Evolutionary conservation across 495 filamentous ascomycete genomes (phyloP).

Genomic region (Penicillium bovifimosum): DNA sequence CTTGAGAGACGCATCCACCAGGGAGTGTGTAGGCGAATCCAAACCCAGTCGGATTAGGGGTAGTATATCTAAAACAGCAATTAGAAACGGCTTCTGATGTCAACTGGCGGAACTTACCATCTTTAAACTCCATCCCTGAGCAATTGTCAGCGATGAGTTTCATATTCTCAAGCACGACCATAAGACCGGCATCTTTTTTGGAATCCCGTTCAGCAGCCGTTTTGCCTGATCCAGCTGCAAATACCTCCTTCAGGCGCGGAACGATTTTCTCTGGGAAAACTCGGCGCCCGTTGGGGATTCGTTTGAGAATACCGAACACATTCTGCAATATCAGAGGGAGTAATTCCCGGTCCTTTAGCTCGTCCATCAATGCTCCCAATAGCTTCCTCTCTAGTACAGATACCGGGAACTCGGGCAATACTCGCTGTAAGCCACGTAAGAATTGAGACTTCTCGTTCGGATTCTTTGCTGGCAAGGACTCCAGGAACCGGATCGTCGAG

Average conservation of each 20-base stretch:
- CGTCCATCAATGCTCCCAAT: slow-evolving; percentile 79
- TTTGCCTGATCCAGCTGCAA: slow-evolving; percentile 52
- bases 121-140: slow-evolving; percentile 88
- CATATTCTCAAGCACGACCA: slow-evolving; percentile 82
- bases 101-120: slow-evolving; percentile 49
- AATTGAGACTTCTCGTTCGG: slow-evolving; percentile 86
- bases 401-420: slow-evolving; percentile 84
- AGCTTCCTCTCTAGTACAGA: slow-evolving; percentile 93
- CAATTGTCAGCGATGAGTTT: slow-evolving; percentile 68
- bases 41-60: slow-evolving; percentile 76
- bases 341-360: slow-evolving; percentile 84
- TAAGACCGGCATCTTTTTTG: slow-evolving; percentile 80
- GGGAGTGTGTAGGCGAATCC: slow-evolving; percentile 79
- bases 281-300: slow-evolving; percentile 68
- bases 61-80: slow-evolving; percentile 58
- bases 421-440: slow-evolving; percentile 78
- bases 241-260: slow-evolving; percentile 76
- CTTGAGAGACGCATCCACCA: slow-evolving; percentile 78
- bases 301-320: slow-evolving; percentile 77
- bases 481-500: slow-evolving; percentile 90
- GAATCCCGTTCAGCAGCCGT: slow-evolving; percentile 63
- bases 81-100: slow-evolving; percentile 2
- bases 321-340: slow-evolving; percentile 81
- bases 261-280: slow-evolving; percentile 79
- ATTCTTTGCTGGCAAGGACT: slow-evolving; percentile 85